A percentile compares a stretch with the other conserved stretches of the same genome.
phyloP scores from a whole-genome alignment of 805 yeast species.

The Suhomyces tanzawaensis region DNA sequence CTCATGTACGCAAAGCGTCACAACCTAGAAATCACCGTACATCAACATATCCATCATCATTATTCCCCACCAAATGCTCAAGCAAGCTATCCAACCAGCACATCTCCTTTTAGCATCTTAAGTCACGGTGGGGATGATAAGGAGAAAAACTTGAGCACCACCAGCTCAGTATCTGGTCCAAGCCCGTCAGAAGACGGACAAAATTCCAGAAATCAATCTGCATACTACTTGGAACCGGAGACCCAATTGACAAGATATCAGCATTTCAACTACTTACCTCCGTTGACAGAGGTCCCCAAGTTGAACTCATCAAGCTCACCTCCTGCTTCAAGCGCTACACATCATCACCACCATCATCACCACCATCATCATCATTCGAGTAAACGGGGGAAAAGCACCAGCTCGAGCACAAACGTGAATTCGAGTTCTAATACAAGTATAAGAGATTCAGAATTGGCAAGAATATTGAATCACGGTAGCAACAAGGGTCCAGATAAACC shows the following conservation, averaged over 20 bases:
- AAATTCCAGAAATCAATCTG: conserved; percentile 9
- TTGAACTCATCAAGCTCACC: conserved; percentile 51
- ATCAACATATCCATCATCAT: conserved; percentile 85
- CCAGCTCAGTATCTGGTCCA: conserved; percentile 1
- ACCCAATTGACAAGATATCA: conserved; percentile 56
- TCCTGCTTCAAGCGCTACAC: conserved; percentile 14
- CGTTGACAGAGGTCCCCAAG: conserved; percentile 68
- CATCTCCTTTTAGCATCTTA: conserved; percentile 11
- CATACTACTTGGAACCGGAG: conserved; percentile 44
- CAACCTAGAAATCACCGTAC: conserved; percentile 63
- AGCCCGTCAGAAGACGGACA: conserved; percentile 1
- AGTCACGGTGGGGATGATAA: conserved; percentile 1
- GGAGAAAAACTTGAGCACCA: background rate
- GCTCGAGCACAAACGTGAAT: background rate
- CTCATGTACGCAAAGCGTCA: conserved; percentile 59
- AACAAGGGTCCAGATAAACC: conserved; percentile 2
- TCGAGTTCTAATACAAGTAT: conserved; percentile 12
- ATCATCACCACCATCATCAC: conserved; percentile 31
- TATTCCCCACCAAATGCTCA: conserved; percentile 33
- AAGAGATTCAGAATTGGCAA: conserved; percentile 36
- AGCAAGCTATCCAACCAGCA: background rate
- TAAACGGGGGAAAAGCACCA: conserved; percentile 1
- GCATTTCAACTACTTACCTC: conserved; percentile 74
- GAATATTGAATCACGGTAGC: conserved; percentile 38
- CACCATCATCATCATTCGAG: conserved; percentile 23